Conservation (phyloP, 371 early-diverging fungal genomes). For the Mortierella sp. region DNA sequence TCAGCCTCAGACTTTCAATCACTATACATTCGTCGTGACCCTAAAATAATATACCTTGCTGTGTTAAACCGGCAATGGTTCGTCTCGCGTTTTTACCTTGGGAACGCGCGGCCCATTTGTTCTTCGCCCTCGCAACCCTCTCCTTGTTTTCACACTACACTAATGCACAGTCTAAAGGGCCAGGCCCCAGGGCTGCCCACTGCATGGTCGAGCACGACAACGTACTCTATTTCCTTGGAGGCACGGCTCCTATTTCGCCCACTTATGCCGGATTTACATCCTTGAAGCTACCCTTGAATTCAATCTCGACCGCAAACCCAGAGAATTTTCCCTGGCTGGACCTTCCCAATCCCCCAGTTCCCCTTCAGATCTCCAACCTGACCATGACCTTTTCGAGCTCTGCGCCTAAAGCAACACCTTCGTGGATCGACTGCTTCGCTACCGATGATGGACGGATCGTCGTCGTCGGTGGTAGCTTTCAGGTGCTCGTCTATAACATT, state of each 20-base stretch:
- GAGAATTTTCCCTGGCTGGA: constrained; percentile 40
- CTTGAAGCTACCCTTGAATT: constrained; percentile 28
- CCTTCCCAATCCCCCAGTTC: constrained; percentile 32
- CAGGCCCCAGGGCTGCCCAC: constrained; percentile 48
- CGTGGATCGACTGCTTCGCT: constrained; percentile 52
- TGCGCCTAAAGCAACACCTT: constrained; percentile 18
- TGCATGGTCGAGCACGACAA: constrained; percentile 49
- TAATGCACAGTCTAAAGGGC: constrained; percentile 45
- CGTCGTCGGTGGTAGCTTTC: constrained; percentile 42
- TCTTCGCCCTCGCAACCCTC: background rate
- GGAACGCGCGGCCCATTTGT: background rate
- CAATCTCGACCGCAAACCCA: constrained; percentile 7
- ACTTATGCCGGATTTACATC: constrained; percentile 44
- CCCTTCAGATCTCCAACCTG: constrained; percentile 40
- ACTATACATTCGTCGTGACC: too few relatives aligned
- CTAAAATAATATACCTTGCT: too few relatives aligned
- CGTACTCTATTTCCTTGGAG: constrained; percentile 40
- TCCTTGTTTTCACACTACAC: background rate
- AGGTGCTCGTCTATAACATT: constrained; percentile 34
- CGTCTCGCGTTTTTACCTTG: background rate
- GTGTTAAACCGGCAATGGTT: too few relatives aligned
- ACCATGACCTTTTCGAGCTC: constrained; percentile 29
- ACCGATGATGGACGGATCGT: constrained; percentile 50
- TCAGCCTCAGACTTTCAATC: too few relatives aligned
- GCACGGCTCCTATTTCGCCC: constrained; percentile 37